Base-by-base conservation (phyloP, 2,329 filamentous ascomycete species). In the Aspergillus pseudonomiae region DNA sequence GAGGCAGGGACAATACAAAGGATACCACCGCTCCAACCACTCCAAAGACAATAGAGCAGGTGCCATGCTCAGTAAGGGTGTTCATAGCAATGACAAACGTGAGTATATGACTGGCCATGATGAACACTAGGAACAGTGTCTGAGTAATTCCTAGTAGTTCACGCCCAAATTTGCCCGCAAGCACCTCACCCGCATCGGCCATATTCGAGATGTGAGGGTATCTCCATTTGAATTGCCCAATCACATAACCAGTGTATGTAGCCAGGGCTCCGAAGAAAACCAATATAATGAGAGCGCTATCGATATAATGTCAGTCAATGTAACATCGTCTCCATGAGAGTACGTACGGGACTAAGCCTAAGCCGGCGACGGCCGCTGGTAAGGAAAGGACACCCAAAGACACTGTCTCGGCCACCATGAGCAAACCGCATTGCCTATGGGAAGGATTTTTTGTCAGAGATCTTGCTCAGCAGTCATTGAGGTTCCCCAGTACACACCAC, bases 11-110 rank as follows among this genome's bases (percentile, higher is more conserved):
- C 16, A 86, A 80, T 12, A 86, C 60, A 71, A 88, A 86, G 59
- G 86, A 89, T 4, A 91, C 63, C 5, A 84, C 70, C 65, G 88
- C 71, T 0, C 87, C 88, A 1, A 88, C 79, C n/a, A 88, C 79
- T 4, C 83, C 85, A 78, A 87, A 91, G 1, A 87, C 80, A 62
- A 91, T 86, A 4, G 87, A 88, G 75, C 89, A 91, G 0, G 84
- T 83, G 0, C 82, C 85, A 65, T 89, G 83, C 4, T 85, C 75
- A 5, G 88, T 88, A 58, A 92, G 80, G 57, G 83, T 87, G 69
- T 88, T 88, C 76, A 91, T 85, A 68, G 89, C 89, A 70, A 91
- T 89, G 36, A 84, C 85, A 67, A 91, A 91, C 0, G 89, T 91
- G 65, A 92, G 79, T 58, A 90, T 82, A 77, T 93, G 91, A n/a